These are phyloP conservation scores for Sedum album DNA, from an alignment of 164 flowering plant genomes.

Conservation along the genomic window DNA sequence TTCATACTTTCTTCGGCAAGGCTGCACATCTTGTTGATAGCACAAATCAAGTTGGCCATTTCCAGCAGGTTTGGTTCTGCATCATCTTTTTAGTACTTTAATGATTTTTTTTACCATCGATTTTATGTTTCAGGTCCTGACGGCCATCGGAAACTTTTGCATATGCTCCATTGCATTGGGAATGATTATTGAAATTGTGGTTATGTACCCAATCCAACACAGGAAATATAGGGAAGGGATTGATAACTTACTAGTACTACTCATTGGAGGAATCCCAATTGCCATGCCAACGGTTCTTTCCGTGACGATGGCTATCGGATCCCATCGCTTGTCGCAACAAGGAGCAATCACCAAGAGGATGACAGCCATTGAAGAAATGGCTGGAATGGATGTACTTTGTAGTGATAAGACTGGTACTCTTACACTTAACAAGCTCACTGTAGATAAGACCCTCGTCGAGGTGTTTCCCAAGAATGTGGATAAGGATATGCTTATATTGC, in stretches of 20 bases:
- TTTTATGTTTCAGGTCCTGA: conserved; percentile 45
- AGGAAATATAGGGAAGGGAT: conserved; percentile 76
- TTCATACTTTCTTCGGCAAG: conserved; percentile 86
- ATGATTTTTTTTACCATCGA: not conserved
- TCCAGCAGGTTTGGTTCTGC: conserved; percentile 51
- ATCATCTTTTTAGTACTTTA: not conserved
- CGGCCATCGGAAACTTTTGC: conserved; percentile 89
- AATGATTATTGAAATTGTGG: conserved; percentile 59
- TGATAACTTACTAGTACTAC: conserved; percentile 72
- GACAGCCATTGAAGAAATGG: conserved; percentile 98
- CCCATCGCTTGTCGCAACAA: conserved; percentile 78
- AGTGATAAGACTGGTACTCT: conserved; percentile 96
- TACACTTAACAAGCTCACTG: conserved; percentile 87
- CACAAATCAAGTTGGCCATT: conserved; percentile 84
- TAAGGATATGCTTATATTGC: conserved; percentile 36
- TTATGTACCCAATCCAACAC: conserved; percentile 71
- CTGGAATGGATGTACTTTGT: conserved; percentile 94
- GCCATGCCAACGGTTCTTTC: conserved; percentile 97
- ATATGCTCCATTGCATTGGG: conserved; percentile 78
- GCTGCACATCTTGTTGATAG: conserved; percentile 88
- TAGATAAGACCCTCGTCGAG: conserved; percentile 52
- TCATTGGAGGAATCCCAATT: conserved; percentile 92
- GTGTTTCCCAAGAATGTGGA: conserved; percentile 43
- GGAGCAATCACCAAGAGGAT: conserved; percentile 97
- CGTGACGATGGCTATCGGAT: conserved; percentile 95